Evolutionary conservation across 176 grass and related monocot species (phyloP), one percentile per base, ranked within the genome.

Genomic region (Aegilops tauschii): DNA sequence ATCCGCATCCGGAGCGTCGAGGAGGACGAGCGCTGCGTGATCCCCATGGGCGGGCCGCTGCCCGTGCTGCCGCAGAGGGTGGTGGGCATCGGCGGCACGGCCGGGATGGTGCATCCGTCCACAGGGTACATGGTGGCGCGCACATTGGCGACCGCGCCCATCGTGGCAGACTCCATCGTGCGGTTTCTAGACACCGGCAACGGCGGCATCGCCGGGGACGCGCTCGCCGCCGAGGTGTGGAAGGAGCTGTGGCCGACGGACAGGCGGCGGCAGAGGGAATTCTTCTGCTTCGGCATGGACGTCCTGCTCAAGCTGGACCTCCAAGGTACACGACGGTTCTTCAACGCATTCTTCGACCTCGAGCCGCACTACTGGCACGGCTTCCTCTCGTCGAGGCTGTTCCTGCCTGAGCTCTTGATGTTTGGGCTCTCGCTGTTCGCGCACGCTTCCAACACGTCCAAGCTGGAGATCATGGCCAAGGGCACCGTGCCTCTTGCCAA

Each of bases 261-360:
- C 36, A 67, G 97, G 76, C 74, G 94, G 31, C 67, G 89, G 79
- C 97, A 98, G 85, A 96, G 97, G 80, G 97, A 96, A 18, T 98
- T 98, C 66, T 98, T 98, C 91, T 98, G 97, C 86, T 98, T 98
- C 61, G 97, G 97, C 69, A 98, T 98, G 97, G 97, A 98, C 78
- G 50, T 98, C 82, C 86, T 98, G 85, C 92, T 98, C 78, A 98
- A 98, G 88, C 90, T 98, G 25, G 97, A 98, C 83, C 95, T 98
- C 82, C 85, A 80, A 12, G 97, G 92, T 0, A 96, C 97, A 9
- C 90, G 94, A 1, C 82, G 89, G 0, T 98, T 98, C 88, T 98
- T 98, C 37, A 76, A 91, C 82, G 94, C 97, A 2, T 98, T 98
- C 91, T 98, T 98, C 82, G 89, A 98, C 67, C 89, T 98, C 29